phyloP scores from a whole-genome alignment of 768 basidiomycete genomes.

The Lentinula edodes region DNA sequence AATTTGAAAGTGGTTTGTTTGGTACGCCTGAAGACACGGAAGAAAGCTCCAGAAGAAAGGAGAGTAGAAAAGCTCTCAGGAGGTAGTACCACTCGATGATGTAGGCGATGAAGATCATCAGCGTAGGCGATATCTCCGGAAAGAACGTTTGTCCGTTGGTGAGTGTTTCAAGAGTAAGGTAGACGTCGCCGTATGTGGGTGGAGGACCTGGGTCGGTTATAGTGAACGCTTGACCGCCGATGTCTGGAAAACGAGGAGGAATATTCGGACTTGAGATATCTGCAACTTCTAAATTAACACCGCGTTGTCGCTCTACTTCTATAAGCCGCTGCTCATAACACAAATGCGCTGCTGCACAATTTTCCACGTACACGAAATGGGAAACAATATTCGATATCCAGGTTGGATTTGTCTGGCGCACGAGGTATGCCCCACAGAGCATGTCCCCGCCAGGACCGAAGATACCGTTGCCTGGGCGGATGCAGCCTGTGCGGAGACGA shows the following conservation, averaged over 20 bases:
- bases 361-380: slow-evolving; percentile 72
- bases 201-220: slow-evolving; percentile 63
- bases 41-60: no score
- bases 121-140: slow-evolving; percentile 50
- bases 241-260: slow-evolving; percentile 40
- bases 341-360: slow-evolving; percentile 66
- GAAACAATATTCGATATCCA: slow-evolving; percentile 57
- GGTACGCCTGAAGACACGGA: no score
- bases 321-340: slow-evolving; percentile 69
- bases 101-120: slow-evolving; percentile 60
- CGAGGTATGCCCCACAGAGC: slow-evolving; percentile 57
- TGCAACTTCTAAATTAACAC: no score
- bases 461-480: slow-evolving; percentile 75
- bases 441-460: slow-evolving; percentile 76
- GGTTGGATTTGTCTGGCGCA: slow-evolving; percentile 51
- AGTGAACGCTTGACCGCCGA: slow-evolving; percentile 68
- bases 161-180: slow-evolving; percentile 48
- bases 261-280: slow-evolving; percentile 2
- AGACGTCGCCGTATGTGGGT: slow-evolving; percentile 58
- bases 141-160: slow-evolving; percentile 54
- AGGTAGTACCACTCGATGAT: slow-evolving; percentile 53
- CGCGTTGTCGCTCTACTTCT: slow-evolving; percentile 28
- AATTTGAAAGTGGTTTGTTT: no score
- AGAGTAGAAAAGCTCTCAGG: slow-evolving; percentile 19
- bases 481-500: slow-evolving; percentile 59